Evolutionary conservation across 306 rosid genomes (phyloP).

Genomic region (Medicago ruthenica): DNA sequence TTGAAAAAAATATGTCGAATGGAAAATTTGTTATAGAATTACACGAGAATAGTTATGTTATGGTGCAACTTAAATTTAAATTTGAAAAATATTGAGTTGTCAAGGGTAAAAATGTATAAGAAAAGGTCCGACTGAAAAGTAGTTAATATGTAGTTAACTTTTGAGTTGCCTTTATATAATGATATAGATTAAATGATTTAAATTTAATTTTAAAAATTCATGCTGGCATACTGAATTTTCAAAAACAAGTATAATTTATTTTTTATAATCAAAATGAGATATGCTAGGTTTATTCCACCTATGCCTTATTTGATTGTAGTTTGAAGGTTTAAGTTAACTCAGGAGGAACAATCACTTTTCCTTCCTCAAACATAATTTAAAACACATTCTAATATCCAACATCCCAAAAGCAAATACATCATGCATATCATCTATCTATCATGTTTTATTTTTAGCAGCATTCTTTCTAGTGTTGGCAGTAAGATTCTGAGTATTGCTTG

Average conservation of each 20-base stretch:
- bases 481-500: neutral
- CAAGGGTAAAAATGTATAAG: too few relatives aligned
- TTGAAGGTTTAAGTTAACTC: constrained; percentile 7
- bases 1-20: too few relatives aligned
- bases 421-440: neutral
- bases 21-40: too few relatives aligned
- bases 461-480: constrained; percentile 11
- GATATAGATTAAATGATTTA: too few relatives aligned
- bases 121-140: too few relatives aligned
- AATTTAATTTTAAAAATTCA: neutral
- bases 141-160: too few relatives aligned
- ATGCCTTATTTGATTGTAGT: constrained; percentile 26
- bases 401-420: constrained; percentile 2
- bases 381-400: neutral
- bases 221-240: neutral
- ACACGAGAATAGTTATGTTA: too few relatives aligned
- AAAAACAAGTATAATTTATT: constrained; percentile 19
- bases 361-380: constrained; percentile 19
- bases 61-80: too few relatives aligned
- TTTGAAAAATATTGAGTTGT: too few relatives aligned
- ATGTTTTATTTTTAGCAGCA: neutral
- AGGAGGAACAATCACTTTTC: neutral
- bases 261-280: neutral
- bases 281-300: constrained; percentile 14
- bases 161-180: too few relatives aligned